Base-by-base conservation (phyloP, 768 basidiomycete genomes). In the Stropharia rugosoannulata region DNA sequence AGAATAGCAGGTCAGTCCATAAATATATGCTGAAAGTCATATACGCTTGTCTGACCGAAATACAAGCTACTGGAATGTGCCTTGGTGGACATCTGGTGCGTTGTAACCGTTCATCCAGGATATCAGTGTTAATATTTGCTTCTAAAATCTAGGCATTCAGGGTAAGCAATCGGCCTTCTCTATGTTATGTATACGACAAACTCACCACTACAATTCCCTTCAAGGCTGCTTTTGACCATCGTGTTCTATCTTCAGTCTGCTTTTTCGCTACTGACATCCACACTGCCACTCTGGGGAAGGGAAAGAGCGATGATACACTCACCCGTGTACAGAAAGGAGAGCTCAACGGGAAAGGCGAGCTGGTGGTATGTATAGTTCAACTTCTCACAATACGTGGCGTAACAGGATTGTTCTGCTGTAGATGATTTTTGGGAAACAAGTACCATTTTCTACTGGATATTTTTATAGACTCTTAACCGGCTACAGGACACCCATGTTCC, bases 211-310 rank as follows among this genome's bases (percentile, higher is more conserved):
- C n/a, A n/a, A n/a, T n/a, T n/a, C 18, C 52, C 18, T 29, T 10
- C 19, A 41, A 95, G 92, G 92, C 92, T 47, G 91, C 94, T 0
- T 95, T 98, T 66, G 90, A 98, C 67, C 75, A 80, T 5, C 84
- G 95, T 35, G 82, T 97, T 19, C 76, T 92, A 3, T 77, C 95
- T 0, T 80, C 91, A 0, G 90, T 96, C 40, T 97, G 95, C 73
- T 98, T 92, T 76, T 98, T 98, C 66, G 93, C 90, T 1, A 98
- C 96, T 13, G 95, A 96, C 68, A 85, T 98, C 44, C 96, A 98
- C 70, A 79, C 79, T 46, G 91, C 91, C 1, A 85, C 92, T 0
- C 84, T 98, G 18, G 95, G 95, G 5, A 88, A 86, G 65, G 89
- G 91, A 6, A 85, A 87, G 64, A 83, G 80, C 27, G 95, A 96